Evolutionary conservation across 176 grass and related monocot species (phyloP), one percentile per base, ranked within the genome.

Genomic region (Otatea glauca): DNA sequence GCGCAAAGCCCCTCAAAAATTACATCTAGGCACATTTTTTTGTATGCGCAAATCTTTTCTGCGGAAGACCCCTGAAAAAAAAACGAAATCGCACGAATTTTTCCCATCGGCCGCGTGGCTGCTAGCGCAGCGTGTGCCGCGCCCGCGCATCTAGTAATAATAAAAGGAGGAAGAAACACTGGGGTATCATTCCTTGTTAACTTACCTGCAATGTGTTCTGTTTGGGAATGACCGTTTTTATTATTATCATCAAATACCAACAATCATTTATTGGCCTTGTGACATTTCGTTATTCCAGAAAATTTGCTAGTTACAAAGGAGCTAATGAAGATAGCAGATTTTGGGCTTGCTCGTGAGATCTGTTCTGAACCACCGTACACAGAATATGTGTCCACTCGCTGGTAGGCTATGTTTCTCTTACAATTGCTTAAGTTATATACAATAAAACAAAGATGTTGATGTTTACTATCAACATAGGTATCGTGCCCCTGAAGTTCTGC

Each of bases 361-460:
- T 90, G 78, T 86, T 99, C 96, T 72, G 84, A 89, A 82, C 93
- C 96, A 72, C 96, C 96, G 2, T 99, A 96, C 77, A 99, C 96
- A 60, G 96, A 99, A 96, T 99, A 99, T 60, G 96, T 99, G 24
- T 99, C 96, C 27, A 99, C 96, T 59, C 96, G 96, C 68, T 99
- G 96, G 96, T 99, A 78, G 56, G 86, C 29, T 65, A 51, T 69
- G 14, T 68, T 29, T 65, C 20, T 45, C 44, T 42, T 41, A 80
- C 53, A 27, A 60, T 78, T 68, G 27, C 39, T 91, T 75, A 38
- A 66, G 56, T 17, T 80, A 54, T 29, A 55, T 59, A 69, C 27
- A 71, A 37, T 43, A 77, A 29, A 49, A 32, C 18, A 17, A 55
- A 63, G 15, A 58, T 81, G 34, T 72, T 81, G 25, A 92, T 87